A percentile compares a stretch with the other conserved stretches of the same genome.
Conservation (phyloP, 202 grass and related monocot species). For the Bolboschoenoplectus hybrid region DNA sequence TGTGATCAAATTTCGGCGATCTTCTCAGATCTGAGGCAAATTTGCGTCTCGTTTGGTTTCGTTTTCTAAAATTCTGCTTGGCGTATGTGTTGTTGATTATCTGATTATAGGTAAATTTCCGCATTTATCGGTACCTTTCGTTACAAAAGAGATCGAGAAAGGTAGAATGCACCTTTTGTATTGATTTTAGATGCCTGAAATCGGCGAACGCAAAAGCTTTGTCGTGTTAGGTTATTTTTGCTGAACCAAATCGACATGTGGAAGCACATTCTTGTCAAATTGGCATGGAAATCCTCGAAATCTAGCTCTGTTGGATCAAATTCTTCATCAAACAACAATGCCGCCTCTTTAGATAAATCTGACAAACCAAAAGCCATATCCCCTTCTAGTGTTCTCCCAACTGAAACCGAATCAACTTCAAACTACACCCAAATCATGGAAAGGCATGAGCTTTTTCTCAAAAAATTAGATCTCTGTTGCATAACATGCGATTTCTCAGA, state of each 20-base stretch:
- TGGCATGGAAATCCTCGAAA: conserved; percentile 74
- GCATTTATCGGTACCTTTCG: not conserved
- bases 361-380: conserved; percentile 35
- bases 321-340: conserved; percentile 35
- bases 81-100: not conserved
- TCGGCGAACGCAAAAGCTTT: not conserved
- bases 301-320: conserved; percentile 43
- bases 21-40: conserved; percentile 14
- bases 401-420: conserved; percentile 36
- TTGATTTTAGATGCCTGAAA: conserved; percentile 35
- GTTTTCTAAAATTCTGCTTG: not conserved
- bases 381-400: conserved; percentile 33
- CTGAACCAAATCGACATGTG: conserved; percentile 65
- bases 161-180: conserved; percentile 24
- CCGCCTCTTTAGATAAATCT: conserved; percentile 34
- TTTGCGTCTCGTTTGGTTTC: conserved; percentile 8
- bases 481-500: conserved; percentile 77
- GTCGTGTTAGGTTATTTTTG: conserved; percentile 23
- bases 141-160: not conserved
- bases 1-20: not conserved
- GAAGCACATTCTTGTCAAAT: conserved; percentile 86
- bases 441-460: conserved; percentile 67
- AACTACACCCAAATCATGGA: conserved; percentile 43
- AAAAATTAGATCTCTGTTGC: conserved; percentile 78
- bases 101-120: not conserved